Base-by-base conservation (phyloP, 306 rosid genomes). In the Carpinus viminea region DNA sequence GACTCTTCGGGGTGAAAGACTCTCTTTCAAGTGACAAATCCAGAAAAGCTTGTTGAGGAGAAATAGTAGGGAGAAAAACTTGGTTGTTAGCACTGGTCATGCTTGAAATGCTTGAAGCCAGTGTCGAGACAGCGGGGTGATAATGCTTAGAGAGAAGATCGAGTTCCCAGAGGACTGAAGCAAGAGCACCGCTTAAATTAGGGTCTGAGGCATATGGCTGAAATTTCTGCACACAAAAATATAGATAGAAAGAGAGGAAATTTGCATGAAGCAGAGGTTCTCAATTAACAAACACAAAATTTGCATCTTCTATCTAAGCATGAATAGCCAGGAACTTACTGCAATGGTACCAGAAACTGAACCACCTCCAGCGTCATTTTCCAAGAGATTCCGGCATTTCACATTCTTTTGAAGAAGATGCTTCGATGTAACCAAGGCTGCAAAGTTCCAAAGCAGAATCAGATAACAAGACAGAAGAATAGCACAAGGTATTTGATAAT, bases 321-420 rank as follows among this genome's bases (percentile, higher is more conserved):
- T 76, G 59, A 74, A 54, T 53, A 66, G 80, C 38, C 75, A 62
- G 71, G 31, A 60, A 80, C 87, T 85, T 90, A 93, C 99, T 62
- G 94, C 85, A 50, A 91, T 76, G 31, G 85, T 86, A 79, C 98
- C 94, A 2, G 91, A 91, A 76, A 91, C 93, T 5, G 98, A 96
- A 81, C 98, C 98, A 78, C 97, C 99, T 65, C 99, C 97, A 74
- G 79, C 89, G 81, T 93, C 99, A 86, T 91, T 96, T 90, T 96
- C 98, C 87, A 96, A 87, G 60, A 96, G 83, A 89, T 93, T 96
- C 82, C 97, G 92, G 90, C 98, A 91, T 83, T 93, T 96, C 16
- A 90, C 76, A 85, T 91, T 93, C 84, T 91, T 96, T 90, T 76
- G 98, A 88, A 96, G 94, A 76, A 96, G 97, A 87, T 96, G 94